phyloP scores from a whole-genome alignment of 2,329 filamentous ascomycete genomes.

The Hymenoscyphus salicellus region DNA sequence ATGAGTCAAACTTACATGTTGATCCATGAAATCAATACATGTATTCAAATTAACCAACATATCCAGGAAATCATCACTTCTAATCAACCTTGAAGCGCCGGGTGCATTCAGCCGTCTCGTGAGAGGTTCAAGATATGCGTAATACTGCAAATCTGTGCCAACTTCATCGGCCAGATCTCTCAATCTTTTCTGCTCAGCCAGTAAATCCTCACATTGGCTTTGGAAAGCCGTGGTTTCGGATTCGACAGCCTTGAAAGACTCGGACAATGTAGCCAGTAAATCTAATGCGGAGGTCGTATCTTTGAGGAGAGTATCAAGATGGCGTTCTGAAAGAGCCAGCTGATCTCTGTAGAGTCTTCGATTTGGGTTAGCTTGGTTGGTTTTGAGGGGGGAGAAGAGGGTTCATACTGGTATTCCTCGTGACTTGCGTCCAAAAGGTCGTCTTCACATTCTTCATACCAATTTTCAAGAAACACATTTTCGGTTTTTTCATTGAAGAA shows the following conservation, averaged over 20 bases:
- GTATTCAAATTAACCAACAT: constrained; percentile 85
- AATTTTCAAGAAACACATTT: constrained; percentile 55
- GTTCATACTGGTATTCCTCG: constrained; percentile 72
- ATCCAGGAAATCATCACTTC: constrained; percentile 79
- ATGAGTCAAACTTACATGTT: constrained; percentile 58
- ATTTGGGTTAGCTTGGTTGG: background rate
- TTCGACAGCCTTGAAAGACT: constrained; percentile 85
- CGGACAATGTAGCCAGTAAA: constrained; percentile 73
- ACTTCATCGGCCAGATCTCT: constrained; percentile 79
- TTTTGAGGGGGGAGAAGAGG: constrained; percentile 1
- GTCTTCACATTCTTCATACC: constrained; percentile 59
- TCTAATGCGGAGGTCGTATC: constrained; percentile 75
- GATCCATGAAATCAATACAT: constrained; percentile 88
- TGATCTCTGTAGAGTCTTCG: constrained; percentile 74
- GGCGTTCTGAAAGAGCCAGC: constrained; percentile 73
- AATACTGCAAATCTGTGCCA: constrained; percentile 88
- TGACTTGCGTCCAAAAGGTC: constrained; percentile 78
- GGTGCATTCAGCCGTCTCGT: constrained; percentile 89
- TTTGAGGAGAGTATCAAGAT: constrained; percentile 74
- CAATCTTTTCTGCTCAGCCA: constrained; percentile 77
- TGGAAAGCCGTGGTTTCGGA: constrained; percentile 90
- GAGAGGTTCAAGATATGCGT: constrained; percentile 87
- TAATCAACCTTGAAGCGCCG: constrained; percentile 80
- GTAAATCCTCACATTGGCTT: constrained; percentile 82
- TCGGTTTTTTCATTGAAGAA: constrained; percentile 39